A percentile compares a stretch with the other conserved stretches of the same genome.
Conservation (phyloP, 2,329 filamentous ascomycete genomes). For the Diaporthe sp. region DNA sequence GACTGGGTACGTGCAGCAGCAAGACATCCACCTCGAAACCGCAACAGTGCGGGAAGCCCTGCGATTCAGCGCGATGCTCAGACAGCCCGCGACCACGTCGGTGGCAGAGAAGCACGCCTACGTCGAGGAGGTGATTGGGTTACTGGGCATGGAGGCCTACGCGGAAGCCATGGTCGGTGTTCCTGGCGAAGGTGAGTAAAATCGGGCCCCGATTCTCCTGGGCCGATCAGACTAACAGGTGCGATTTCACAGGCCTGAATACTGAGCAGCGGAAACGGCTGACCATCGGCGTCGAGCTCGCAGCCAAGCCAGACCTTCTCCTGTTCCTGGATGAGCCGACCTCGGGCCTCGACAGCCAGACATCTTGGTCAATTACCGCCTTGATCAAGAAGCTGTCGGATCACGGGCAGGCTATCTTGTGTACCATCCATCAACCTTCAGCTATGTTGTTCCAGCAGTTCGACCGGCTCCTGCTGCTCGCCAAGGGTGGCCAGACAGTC, state of each 20-base stretch:
- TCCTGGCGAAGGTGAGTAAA: slow-evolving; percentile 65
- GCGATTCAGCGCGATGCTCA: slow-evolving; percentile 70
- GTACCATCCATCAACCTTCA: slow-evolving; percentile 92
- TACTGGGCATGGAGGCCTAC: slow-evolving; percentile 74
- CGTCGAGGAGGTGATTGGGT: slow-evolving; percentile 74
- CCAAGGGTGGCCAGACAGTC: slow-evolving; percentile 77
- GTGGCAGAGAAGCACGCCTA: slow-evolving; percentile 72
- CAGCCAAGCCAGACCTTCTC: slow-evolving; percentile 87
- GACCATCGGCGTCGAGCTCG: slow-evolving; percentile 88
- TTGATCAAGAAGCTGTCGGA: slow-evolving; percentile 88
- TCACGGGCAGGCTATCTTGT: slow-evolving; percentile 87
- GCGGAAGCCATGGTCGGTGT: slow-evolving; percentile 76
- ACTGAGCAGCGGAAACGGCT: slow-evolving; percentile 40
- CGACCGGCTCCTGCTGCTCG: slow-evolving; percentile 79
- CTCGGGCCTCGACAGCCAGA: slow-evolving; percentile 89
- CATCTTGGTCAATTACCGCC: slow-evolving; percentile 88
- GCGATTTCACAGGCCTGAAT: slow-evolving; percentile 44
- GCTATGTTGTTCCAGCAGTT: slow-evolving; percentile 92
- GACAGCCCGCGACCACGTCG: slow-evolving; percentile 67
- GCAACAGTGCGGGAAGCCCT: slow-evolving; percentile 74
- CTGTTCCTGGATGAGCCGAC: slow-evolving; percentile 95
- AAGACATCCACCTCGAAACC: slow-evolving; percentile 73
- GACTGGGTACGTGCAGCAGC: slow-evolving; percentile 76
- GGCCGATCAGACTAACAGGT: neutral
- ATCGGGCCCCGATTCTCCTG: neutral